Conservation (phyloP, 257 asterid species). For the Solanum boliviense region DNA sequence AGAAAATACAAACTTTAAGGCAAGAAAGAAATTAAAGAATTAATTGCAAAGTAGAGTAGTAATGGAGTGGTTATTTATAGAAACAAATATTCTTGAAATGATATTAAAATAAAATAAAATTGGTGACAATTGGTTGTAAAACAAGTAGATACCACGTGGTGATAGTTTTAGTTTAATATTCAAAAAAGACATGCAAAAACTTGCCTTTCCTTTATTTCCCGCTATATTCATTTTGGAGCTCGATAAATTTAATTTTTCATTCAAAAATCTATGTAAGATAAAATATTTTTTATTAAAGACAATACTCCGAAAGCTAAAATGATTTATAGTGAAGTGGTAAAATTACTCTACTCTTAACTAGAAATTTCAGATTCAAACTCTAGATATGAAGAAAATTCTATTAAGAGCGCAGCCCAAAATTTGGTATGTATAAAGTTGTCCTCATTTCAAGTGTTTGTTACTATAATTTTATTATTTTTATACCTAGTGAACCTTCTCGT, state of each 20-base stretch:
- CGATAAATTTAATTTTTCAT: not conserved
- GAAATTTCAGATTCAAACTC: accelerated
- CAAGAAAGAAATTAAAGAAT: not conserved
- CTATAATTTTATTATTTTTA: not conserved
- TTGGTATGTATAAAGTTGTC: not conserved
- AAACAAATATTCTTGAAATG: not conserved
- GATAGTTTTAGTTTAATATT: not conserved
- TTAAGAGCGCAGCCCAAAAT: too few relatives aligned
- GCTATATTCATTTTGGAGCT: not conserved
- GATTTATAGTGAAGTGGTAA: too few relatives aligned
- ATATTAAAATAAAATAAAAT: not conserved
- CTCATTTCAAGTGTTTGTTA: not conserved
- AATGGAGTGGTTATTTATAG: not conserved
- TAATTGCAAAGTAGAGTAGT: not conserved
- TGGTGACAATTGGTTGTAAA: not conserved
- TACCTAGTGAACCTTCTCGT: not conserved
- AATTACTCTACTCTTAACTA: too few relatives aligned
- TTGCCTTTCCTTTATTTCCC: not conserved
- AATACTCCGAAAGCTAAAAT: too few relatives aligned
- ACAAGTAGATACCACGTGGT: not conserved
- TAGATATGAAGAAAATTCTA: too few relatives aligned
- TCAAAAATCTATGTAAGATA: accelerated
- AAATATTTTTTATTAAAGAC: too few relatives aligned
- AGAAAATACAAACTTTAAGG: not conserved
- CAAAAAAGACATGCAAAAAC: not conserved